Conservation (phyloP, 129 eudicot genomes). For the Flaveria ramosissima region DNA sequence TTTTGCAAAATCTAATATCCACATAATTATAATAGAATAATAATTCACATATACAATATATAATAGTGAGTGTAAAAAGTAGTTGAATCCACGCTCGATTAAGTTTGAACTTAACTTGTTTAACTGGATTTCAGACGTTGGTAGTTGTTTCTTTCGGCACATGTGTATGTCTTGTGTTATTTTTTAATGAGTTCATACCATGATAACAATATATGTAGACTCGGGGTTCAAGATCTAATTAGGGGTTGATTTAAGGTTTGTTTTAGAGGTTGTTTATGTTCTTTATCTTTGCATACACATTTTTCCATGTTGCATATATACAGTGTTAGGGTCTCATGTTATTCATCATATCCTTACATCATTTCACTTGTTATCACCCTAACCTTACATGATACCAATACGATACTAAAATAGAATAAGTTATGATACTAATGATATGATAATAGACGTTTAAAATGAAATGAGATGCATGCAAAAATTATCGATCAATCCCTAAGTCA, state of each 20-base stretch:
- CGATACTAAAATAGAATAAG: not conserved
- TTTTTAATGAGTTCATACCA: no score
- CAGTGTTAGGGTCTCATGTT: no score
- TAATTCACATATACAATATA: not conserved
- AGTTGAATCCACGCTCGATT: not conserved
- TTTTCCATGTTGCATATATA: not conserved
- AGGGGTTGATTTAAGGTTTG: not conserved
- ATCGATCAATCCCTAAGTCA: not conserved
- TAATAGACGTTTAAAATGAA: not conserved
- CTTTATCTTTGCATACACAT: not conserved
- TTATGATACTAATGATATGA: not conserved
- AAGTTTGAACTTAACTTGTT: not conserved
- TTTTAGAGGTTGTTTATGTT: no score
- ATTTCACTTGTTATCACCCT: no score
- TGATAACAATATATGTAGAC: not conserved
- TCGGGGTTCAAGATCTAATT: not conserved
- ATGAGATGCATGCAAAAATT: not conserved
- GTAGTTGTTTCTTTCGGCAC: not conserved
- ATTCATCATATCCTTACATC: no score
- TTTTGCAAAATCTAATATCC: not conserved
- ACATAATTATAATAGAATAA: not conserved
- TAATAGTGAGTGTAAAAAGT: not conserved
- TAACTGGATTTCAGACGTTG: not conserved
- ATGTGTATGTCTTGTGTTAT: not conserved
- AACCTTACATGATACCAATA: no score